A percentile compares a stretch with the other conserved stretches of the same genome.
These are phyloP conservation scores for Buxus sempervirens DNA, from an alignment of 164 flowering plant species.

Conservation along the genomic window DNA sequence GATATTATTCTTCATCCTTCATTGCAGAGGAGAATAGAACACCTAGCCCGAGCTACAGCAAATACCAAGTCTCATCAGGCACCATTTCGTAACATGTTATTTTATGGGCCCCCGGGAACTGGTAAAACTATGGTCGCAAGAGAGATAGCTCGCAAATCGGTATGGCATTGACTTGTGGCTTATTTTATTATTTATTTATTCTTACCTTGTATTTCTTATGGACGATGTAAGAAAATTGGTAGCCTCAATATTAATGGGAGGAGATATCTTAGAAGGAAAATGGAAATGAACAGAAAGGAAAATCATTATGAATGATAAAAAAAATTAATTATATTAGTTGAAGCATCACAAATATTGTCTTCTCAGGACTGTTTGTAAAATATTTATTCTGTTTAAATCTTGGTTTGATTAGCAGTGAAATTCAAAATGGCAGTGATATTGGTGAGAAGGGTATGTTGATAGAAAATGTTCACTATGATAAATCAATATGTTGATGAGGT, in stretches of 20 bases:
- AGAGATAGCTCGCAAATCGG: conserved; percentile 93
- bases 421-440: too few relatives aligned
- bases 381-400: too few relatives aligned
- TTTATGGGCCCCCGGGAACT: conserved; percentile 99
- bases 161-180: conserved; percentile 23
- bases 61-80: conserved; percentile 91
- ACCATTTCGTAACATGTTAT: conserved; percentile 96
- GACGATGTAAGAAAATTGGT: background rate
- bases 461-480: background rate
- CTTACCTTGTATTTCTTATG: too few relatives aligned
- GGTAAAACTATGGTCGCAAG: conserved; percentile 98
- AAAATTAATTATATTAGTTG: background rate
- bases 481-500: too few relatives aligned
- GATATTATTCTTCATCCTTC: conserved; percentile 86
- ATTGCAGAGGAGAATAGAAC: conserved; percentile 75
- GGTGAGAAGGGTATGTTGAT: too few relatives aligned
- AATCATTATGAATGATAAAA: too few relatives aligned
- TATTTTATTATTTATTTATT: background rate
- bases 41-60: conserved; percentile 90
- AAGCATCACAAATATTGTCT: background rate
- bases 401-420: background rate
- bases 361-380: background rate
- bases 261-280: background rate
- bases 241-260: background rate
- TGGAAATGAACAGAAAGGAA: background rate